A percentile compares a stretch with the other conserved stretches of the same genome.
These are phyloP conservation scores for Phlegmacium glaucopus DNA, from an alignment of 768 basidiomycete genomes.

Conservation along the genomic window DNA sequence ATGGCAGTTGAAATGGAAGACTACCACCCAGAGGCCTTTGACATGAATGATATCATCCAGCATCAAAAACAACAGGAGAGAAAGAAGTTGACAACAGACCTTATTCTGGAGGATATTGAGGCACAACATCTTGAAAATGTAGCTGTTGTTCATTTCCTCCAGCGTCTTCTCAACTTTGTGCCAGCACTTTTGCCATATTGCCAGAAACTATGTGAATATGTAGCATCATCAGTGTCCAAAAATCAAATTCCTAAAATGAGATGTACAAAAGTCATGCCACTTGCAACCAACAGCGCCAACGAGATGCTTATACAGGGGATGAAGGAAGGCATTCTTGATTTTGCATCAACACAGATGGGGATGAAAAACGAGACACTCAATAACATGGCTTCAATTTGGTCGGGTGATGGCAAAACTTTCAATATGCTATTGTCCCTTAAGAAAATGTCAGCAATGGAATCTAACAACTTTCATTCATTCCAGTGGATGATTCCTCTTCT, in stretches of 20 bases:
- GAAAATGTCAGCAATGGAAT: conserved; percentile 6
- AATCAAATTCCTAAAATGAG: conserved; percentile 7
- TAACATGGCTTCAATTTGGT: conserved; percentile 5
- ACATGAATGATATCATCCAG: conserved; percentile 10
- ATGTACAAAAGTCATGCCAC: conserved; percentile 9
- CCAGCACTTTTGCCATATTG: conserved; percentile 11
- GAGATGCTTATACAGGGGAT: conserved; percentile 16
- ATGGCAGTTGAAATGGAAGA: conserved; percentile 17
- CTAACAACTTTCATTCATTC: conserved; percentile 16
- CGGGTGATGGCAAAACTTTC: conserved; percentile 19
- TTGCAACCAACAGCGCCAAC: conserved; percentile 15
- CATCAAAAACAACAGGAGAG: conserved; percentile 12
- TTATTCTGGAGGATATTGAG: conserved; percentile 15
- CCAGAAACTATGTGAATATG: conserved; percentile 2
- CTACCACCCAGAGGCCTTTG: conserved; percentile 13
- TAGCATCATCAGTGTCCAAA: conserved; percentile 3
- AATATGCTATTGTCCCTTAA: conserved; percentile 10
- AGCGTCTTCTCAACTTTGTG: conserved; percentile 6
- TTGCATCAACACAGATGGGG: conserved; percentile 12
- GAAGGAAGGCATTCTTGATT: conserved; percentile 16
- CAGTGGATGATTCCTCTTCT: conserved; percentile 20
- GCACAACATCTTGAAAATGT: conserved; percentile 12
- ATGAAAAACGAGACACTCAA: conserved; percentile 10
- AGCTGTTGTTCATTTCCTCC: conserved; percentile 9
- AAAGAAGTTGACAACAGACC: conserved; percentile 4